These are phyloP conservation scores for Groenewaldozyma salmanticensis DNA, from an alignment of 805 yeast species.

Conservation along the genomic window DNA sequence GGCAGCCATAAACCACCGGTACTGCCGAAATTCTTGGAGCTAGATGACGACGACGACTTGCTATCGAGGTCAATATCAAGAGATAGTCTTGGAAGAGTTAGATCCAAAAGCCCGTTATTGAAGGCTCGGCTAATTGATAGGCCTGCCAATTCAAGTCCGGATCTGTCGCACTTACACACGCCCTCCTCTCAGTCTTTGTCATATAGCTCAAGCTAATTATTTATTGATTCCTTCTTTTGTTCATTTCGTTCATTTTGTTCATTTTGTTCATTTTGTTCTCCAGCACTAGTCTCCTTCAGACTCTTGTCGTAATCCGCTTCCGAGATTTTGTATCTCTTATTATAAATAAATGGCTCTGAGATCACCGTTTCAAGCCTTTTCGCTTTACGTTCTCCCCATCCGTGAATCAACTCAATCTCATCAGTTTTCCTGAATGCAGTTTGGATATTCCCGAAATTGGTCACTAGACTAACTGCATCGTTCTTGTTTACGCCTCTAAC, in stretches of 20 bases:
- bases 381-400: constrained; percentile 21
- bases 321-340: constrained; percentile 9
- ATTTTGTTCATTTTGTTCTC: background rate
- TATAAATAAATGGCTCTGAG: constrained; percentile 18
- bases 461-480: constrained; percentile 27
- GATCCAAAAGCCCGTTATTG: background rate
- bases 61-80: background rate
- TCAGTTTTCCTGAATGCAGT: constrained; percentile 14
- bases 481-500: constrained; percentile 31
- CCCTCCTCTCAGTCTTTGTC: too few species aligned
- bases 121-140: too few species aligned
- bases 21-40: constrained; percentile 9
- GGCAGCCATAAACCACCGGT: constrained; percentile 9
- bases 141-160: too few species aligned
- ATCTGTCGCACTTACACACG: too few species aligned
- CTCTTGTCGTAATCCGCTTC: background rate
- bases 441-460: constrained; percentile 24
- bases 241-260: background rate
- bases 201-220: too few species aligned
- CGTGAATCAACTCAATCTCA: constrained; percentile 13
- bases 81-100: background rate
- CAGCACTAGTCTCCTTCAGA: background rate
- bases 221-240: too few species aligned
- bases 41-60: too few species aligned
- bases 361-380: constrained; percentile 15